Conservation (phyloP, 495 filamentous ascomycete species). For the Penicillium waksmanii region DNA sequence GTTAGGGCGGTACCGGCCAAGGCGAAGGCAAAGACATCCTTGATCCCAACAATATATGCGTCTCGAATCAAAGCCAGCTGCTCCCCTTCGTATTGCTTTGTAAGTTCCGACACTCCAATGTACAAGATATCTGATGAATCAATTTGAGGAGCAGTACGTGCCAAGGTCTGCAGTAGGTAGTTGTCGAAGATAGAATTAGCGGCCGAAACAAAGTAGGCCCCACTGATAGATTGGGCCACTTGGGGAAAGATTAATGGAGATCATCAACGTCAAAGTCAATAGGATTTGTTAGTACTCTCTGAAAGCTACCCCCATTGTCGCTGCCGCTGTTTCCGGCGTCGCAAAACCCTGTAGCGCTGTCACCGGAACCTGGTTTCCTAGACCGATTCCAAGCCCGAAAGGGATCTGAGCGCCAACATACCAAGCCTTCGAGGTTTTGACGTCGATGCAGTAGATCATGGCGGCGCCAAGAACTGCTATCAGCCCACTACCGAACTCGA, state of each 20-base stretch:
- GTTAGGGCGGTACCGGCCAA: slow-evolving; percentile 25
- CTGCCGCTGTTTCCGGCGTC: neutral
- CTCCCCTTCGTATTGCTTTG: slow-evolving; percentile 40
- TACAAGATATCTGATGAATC: slow-evolving; percentile 40
- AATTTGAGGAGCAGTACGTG: slow-evolving; percentile 39
- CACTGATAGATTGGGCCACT: slow-evolving; percentile 50
- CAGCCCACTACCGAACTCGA: neutral
- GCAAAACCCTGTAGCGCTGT: neutral
- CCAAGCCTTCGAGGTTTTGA: neutral
- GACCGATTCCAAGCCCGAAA: slow-evolving; percentile 1
- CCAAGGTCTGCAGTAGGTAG: slow-evolving; percentile 32
- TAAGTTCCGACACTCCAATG: slow-evolving; percentile 51
- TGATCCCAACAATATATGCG: slow-evolving; percentile 62
- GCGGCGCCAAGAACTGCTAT: neutral
- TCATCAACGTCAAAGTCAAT: neutral
- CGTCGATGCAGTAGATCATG: neutral
- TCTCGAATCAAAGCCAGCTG: slow-evolving; percentile 45
- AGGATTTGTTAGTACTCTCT: neutral
- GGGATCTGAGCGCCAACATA: neutral
- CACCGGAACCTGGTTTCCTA: neutral
- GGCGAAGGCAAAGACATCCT: slow-evolving; percentile 39
- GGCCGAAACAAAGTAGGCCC: slow-evolving; percentile 44
- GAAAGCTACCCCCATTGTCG: neutral
- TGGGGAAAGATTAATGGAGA: neutral
- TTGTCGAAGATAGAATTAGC: slow-evolving; percentile 49